Conservation (phyloP, 2,329 filamentous ascomycete species). For the Fusarium domesticum region DNA sequence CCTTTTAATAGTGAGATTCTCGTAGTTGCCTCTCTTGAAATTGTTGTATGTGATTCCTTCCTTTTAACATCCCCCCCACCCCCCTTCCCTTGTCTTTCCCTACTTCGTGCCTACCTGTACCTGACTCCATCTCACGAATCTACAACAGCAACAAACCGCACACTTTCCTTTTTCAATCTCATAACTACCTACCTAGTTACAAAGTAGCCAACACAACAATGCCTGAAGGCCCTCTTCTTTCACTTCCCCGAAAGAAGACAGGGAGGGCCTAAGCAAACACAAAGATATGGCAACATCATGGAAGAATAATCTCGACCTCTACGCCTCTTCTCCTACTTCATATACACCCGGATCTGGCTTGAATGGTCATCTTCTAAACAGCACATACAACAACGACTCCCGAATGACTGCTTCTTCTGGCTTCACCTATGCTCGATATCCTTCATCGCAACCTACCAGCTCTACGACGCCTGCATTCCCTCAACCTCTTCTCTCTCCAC, state of each 20-base stretch:
- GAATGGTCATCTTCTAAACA: conserved; percentile 11
- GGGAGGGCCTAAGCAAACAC: not conserved
- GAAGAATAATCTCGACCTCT: conserved; percentile 15
- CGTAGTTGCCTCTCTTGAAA: not conserved
- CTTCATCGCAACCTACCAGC: conserved; percentile 22
- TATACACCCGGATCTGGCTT: conserved; percentile 3
- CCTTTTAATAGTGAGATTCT: not conserved
- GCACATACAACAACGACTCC: conserved; percentile 17
- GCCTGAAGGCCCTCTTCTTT: conserved; percentile 6
- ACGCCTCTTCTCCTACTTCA: conserved; percentile 2
- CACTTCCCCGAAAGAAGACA: not conserved
- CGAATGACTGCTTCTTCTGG: conserved; percentile 19
- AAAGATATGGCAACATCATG: conserved; percentile 19
- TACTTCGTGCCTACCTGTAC: not conserved
- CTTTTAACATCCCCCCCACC: not conserved
- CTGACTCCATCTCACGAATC: too few relatives aligned
- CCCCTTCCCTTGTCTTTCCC: not conserved
- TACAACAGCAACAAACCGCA: too few relatives aligned
- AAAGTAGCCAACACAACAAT: conserved; percentile 3
- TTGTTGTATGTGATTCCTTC: not conserved
- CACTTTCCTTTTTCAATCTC: too few relatives aligned
- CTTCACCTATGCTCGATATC: conserved; percentile 18
- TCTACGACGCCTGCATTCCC: conserved; percentile 20
- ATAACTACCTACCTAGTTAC: not conserved
- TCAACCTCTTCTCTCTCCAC: conserved; percentile 25